Percentiles rank a stretch among this genome's conserved stretches.
phyloP scores from a whole-genome alignment of 2,329 filamentous ascomycete genomes.

The Clonostachys byssicola region DNA sequence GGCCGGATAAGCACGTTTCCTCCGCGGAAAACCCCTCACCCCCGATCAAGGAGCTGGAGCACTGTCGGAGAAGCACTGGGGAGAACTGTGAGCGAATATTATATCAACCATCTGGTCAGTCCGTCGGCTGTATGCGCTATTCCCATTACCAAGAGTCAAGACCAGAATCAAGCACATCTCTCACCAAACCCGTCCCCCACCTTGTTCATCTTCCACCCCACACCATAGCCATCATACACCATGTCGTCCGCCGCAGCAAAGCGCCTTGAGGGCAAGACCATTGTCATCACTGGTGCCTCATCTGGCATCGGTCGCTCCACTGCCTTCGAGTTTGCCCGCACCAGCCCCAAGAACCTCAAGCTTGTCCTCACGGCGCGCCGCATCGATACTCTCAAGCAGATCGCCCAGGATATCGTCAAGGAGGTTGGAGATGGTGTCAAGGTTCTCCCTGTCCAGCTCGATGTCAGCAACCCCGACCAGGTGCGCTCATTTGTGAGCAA shows the following conservation, averaged over 20 bases:
- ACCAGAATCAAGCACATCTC: too few relatives aligned
- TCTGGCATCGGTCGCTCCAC: slow-evolving; percentile 85
- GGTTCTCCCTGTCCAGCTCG: slow-evolving; percentile 77
- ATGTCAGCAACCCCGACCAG: slow-evolving; percentile 77
- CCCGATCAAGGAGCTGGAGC: too few relatives aligned
- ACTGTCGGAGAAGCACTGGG: too few relatives aligned
- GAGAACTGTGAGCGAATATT: too few relatives aligned
- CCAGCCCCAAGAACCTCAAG: slow-evolving; percentile 72
- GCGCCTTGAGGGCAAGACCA: slow-evolving; percentile 88
- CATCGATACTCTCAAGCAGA: slow-evolving; percentile 69
- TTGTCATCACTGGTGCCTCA: slow-evolving; percentile 87
- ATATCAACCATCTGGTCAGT: too few relatives aligned
- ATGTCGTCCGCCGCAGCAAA: slow-evolving; percentile 33
- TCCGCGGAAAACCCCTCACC: too few relatives aligned
- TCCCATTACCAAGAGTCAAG: too few relatives aligned
- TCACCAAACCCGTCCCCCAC: not conserved
- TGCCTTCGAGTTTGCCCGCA: slow-evolving; percentile 90
- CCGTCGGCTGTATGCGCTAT: too few relatives aligned
- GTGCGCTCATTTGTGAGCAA: slow-evolving; percentile 67
- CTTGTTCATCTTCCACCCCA: not conserved
- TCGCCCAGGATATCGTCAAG: slow-evolving; percentile 71
- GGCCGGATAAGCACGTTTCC: too few relatives aligned
- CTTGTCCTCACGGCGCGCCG: slow-evolving; percentile 87
- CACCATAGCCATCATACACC: not conserved
- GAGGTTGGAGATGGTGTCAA: slow-evolving; percentile 81